phyloP scores from a whole-genome alignment of 352 stramenopile genomes.

The Phytophthora pseudosyringae region DNA sequence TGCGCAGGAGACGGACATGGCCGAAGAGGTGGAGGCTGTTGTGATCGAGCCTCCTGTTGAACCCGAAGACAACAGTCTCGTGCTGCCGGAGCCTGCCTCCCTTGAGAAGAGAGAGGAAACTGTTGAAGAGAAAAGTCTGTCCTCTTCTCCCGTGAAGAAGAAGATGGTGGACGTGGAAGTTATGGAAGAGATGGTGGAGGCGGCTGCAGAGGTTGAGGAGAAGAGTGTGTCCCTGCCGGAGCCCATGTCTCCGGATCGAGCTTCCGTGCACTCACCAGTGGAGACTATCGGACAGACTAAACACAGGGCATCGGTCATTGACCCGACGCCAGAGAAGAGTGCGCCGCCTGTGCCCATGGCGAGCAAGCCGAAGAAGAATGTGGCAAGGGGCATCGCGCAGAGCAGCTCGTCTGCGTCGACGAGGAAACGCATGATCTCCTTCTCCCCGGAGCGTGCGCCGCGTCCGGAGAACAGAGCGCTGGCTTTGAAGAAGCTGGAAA shows the following conservation, averaged over 20 bases:
- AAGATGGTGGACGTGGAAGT: conserved; percentile 9
- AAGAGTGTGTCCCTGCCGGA: neutral
- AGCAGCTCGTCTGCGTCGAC: conserved; percentile 72
- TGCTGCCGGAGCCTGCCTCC: neutral
- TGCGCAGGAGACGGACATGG: neutral
- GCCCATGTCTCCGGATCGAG: conserved; percentile 16
- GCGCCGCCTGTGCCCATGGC: conserved; percentile 35
- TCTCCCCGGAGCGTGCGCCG: conserved; percentile 70
- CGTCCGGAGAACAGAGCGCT: conserved; percentile 58
- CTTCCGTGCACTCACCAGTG: conserved; percentile 21
- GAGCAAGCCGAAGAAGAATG: conserved; percentile 43
- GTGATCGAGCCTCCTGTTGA: neutral
- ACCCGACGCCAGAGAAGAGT: conserved; percentile 58
- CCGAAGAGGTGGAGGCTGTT: no score
- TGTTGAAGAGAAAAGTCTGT: neutral
- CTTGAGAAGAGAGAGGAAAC: neutral
- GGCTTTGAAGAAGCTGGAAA: conserved; percentile 65
- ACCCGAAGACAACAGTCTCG: neutral
- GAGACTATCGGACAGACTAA: conserved; percentile 13
- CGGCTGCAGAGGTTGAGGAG: neutral
- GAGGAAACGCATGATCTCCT: conserved; percentile 85
- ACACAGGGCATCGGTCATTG: conserved; percentile 30
- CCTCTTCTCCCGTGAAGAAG: no score
- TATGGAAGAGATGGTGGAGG: neutral
- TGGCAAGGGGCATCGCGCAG: conserved; percentile 65